Evolutionary conservation across 2,329 filamentous ascomycete genomes (phyloP).

Genomic region (Colletotrichum sp.): DNA sequence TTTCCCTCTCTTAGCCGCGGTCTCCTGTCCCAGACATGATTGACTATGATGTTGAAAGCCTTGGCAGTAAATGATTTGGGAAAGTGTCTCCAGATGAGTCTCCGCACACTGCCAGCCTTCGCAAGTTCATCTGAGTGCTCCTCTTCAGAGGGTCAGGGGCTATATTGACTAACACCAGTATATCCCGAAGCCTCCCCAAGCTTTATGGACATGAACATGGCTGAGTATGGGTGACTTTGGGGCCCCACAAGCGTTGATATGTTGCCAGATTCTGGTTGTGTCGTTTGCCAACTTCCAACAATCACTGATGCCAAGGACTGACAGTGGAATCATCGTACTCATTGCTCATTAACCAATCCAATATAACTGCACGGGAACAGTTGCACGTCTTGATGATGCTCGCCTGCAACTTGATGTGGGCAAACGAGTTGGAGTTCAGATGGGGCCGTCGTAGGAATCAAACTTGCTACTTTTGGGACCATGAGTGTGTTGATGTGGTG

Average conservation of each 20-base stretch:
- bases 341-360: background rate
- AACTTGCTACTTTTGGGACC: too few species aligned
- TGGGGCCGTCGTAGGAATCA: too few species aligned
- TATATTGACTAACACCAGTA: background rate
- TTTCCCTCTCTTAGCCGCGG: background rate
- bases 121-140: background rate
- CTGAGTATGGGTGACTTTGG: background rate
- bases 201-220: background rate
- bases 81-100: background rate
- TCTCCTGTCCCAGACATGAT: background rate
- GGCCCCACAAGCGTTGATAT: background rate
- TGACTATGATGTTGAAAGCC: background rate
- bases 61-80: background rate
- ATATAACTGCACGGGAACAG: background rate
- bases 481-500: too few species aligned
- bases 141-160: background rate
- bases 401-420: too few species aligned
- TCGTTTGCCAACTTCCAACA: background rate
- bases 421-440: too few species aligned
- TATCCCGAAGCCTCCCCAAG: background rate
- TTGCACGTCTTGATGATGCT: background rate
- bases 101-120: background rate
- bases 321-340: rapidly evolving
- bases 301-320: background rate
- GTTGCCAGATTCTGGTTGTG: background rate